These are phyloP conservation scores for Gaeumannomyces sp. DNA, from an alignment of 2,329 filamentous ascomycete genomes.

Conservation along the genomic window DNA sequence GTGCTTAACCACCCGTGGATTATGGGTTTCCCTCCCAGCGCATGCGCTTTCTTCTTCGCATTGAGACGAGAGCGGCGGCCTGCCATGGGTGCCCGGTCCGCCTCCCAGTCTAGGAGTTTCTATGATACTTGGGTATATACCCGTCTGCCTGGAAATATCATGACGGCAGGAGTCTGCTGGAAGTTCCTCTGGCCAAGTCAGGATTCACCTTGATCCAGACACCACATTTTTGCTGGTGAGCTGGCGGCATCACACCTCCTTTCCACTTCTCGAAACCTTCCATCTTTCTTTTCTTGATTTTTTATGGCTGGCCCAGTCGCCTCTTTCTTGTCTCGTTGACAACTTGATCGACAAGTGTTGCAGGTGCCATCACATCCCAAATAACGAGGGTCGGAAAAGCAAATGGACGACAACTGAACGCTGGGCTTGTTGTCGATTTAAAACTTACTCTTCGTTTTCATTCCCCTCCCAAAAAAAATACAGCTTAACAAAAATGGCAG, in stretches of 20 bases:
- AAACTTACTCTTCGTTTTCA: not conserved
- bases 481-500: not conserved
- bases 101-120: not conserved
- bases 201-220: not conserved
- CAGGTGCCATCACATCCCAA: too few species aligned
- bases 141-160: not conserved
- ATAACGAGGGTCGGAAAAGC: too few species aligned
- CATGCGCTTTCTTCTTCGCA: not conserved
- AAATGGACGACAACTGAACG: too few species aligned
- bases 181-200: not conserved
- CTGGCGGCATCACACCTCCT: not conserved
- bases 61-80: not conserved
- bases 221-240: not conserved
- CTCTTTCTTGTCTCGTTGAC: not conserved
- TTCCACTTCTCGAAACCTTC: not conserved
- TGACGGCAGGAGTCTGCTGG: not conserved
- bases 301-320: not conserved
- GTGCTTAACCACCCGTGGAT: not conserved
- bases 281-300: not conserved
- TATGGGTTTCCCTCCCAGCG: not conserved
- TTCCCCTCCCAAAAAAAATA: not conserved
- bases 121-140: not conserved
- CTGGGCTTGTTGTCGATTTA: not conserved
- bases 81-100: too few species aligned
- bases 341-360: not conserved